phyloP scores from a whole-genome alignment of 495 filamentous ascomycete species.

The Hypoxylon lienhwacheense region DNA sequence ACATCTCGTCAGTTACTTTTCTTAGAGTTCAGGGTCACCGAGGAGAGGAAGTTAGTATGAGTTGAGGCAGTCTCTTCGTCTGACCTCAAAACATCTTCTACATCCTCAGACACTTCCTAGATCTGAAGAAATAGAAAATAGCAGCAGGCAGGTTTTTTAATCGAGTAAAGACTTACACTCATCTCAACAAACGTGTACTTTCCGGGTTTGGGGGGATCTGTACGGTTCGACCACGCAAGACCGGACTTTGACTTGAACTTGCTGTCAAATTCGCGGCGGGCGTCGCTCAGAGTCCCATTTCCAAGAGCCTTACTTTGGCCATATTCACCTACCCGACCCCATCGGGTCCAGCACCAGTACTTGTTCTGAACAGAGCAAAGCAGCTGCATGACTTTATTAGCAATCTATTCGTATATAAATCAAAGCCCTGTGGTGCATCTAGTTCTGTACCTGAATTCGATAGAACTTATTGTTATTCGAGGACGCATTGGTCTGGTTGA shows the following conservation, averaged over 20 bases:
- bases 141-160: not conserved
- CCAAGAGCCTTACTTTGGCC: conserved; percentile 61
- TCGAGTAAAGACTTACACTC: conserved; percentile 28
- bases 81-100: too few species aligned
- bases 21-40: not conserved
- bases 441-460: conserved; percentile 53
- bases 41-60: not conserved
- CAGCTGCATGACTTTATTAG: conserved; percentile 39
- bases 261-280: conserved; percentile 61
- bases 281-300: conserved; percentile 45
- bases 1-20: conserved; percentile 27
- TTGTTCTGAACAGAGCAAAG: conserved; percentile 29
- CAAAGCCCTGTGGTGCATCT: too few species aligned
- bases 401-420: not conserved
- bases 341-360: conserved; percentile 67
- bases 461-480: conserved; percentile 77
- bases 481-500: conserved; percentile 62
- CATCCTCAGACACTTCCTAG: too few species aligned
- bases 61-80: not conserved
- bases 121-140: too few species aligned
- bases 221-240: conserved; percentile 64
- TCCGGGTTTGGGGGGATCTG: conserved; percentile 56
- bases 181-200: conserved; percentile 80
- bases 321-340: conserved; percentile 76
- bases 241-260: conserved; percentile 83